Evolutionary conservation across 805 yeast genomes (phyloP).

Genomic region (Scheffersomyces amazonensis): DNA sequence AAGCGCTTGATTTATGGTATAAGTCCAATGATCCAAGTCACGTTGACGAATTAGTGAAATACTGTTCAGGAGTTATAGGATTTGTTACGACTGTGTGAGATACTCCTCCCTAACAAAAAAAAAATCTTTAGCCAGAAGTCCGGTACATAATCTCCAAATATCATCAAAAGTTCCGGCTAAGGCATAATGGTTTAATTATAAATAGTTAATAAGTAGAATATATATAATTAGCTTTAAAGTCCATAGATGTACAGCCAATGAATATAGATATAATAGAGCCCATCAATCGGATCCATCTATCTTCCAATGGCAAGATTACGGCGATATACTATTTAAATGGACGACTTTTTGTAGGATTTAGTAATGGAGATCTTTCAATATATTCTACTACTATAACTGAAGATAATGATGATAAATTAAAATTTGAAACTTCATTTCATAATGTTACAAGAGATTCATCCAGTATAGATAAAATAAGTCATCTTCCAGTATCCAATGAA

Average conservation of each 20-base stretch:
- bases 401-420: constrained; percentile 16
- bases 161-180: no score
- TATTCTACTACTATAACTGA: constrained; percentile 6
- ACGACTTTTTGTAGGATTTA: constrained; percentile 27
- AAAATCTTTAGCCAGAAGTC: constrained; percentile 1
- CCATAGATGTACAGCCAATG: constrained; percentile 17
- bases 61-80: constrained; percentile 75
- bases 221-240: no score
- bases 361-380: constrained; percentile 33
- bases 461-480: constrained; percentile 7
- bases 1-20: constrained; percentile 51
- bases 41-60: constrained; percentile 69
- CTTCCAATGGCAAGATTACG: constrained; percentile 17
- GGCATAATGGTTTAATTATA: no score
- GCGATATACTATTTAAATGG: constrained; percentile 17
- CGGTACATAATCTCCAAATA: no score
- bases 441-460: constrained; percentile 12
- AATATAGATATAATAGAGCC: constrained; percentile 39
- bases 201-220: no score
- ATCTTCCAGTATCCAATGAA: constrained; percentile 6
- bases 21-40: constrained; percentile 36
- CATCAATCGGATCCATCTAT: constrained; percentile 28
- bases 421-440: constrained; percentile 15
- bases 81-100: constrained; percentile 48
- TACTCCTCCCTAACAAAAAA: no score